These are phyloP conservation scores for Chlamydomonas sp. DNA, from an alignment of 139 green algal species.

Conservation along the genomic window DNA sequence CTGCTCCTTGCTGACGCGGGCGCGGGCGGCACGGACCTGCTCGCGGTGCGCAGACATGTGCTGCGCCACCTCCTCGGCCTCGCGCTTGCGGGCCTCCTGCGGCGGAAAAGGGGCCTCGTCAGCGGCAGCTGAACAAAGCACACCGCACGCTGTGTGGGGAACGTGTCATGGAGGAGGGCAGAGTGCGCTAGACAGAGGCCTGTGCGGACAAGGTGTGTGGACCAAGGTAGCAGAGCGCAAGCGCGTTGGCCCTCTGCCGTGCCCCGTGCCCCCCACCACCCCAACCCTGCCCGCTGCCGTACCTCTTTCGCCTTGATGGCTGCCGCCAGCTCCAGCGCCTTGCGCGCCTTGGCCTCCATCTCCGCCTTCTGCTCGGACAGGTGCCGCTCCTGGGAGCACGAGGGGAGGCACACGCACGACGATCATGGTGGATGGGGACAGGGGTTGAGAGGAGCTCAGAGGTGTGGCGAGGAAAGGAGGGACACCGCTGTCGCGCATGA, in stretches of 20 bases:
- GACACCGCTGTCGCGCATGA: too few relatives aligned
- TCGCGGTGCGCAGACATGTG: constrained; percentile 40
- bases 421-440: too few relatives aligned
- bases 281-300: background rate
- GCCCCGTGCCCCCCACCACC: too few relatives aligned
- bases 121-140: background rate
- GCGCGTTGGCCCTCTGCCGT: too few relatives aligned
- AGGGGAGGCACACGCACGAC: background rate
- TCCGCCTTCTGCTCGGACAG: constrained; percentile 38
- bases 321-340: constrained; percentile 23
- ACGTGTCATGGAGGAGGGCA: too few relatives aligned
- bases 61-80: constrained; percentile 25
- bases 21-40: constrained; percentile 23
- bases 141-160: too few relatives aligned
- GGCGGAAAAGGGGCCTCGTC: too few relatives aligned
- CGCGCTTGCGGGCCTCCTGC: constrained; percentile 6
- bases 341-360: constrained; percentile 32
- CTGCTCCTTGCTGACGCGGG: constrained; percentile 43
- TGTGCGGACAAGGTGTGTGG: too few relatives aligned
- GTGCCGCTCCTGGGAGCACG: constrained; percentile 14
- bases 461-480: too few relatives aligned
- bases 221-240: too few relatives aligned
- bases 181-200: too few relatives aligned
- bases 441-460: too few relatives aligned
- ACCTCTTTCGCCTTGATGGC: constrained; percentile 33